Percentiles rank a stretch among this genome's conserved stretches.
Evolutionary conservation across 2,329 filamentous ascomycete species (phyloP).

Genomic region (Penicillium hordei): DNA sequence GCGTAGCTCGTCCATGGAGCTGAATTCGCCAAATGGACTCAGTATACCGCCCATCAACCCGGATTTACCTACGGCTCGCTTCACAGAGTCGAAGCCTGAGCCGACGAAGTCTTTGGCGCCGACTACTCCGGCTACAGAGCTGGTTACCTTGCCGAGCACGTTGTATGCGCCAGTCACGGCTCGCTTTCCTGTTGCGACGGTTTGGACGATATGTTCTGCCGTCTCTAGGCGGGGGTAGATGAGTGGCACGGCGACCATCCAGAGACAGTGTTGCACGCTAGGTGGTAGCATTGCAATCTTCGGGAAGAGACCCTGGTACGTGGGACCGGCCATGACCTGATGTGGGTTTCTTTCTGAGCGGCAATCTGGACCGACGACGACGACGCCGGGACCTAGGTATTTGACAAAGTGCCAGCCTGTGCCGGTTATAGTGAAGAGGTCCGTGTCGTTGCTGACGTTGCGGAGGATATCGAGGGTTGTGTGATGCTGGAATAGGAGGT

Average conservation of each 20-base stretch:
- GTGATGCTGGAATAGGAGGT: conserved; percentile 96
- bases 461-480: conserved; percentile 91
- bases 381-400: conserved; percentile 86
- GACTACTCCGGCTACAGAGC: conserved; percentile 90
- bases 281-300: conserved; percentile 88
- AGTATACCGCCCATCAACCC: conserved; percentile 94
- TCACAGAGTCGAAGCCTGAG: conserved; percentile 89
- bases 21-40: conserved; percentile 94
- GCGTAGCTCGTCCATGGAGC: conserved; percentile 87
- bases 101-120: conserved; percentile 91
- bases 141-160: conserved; percentile 89
- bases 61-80: conserved; percentile 92
- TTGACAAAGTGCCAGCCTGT: conserved; percentile 99
- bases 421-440: conserved; percentile 96
- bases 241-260: conserved; percentile 90
- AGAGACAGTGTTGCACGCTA: conserved; percentile 93
- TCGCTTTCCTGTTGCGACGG: conserved; percentile 92
- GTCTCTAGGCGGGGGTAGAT: conserved; percentile 89
- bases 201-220: conserved; percentile 86
- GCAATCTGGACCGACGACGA: conserved; percentile 85
- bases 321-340: conserved; percentile 92
- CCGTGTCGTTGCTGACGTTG: conserved; percentile 80
- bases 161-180: conserved; percentile 97
- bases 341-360: conserved; percentile 86
- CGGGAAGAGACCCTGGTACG: conserved; percentile 95